These are phyloP conservation scores for Bryoglossum gracile DNA, from an alignment of 495 filamentous ascomycete genomes.

Conservation along the genomic window DNA sequence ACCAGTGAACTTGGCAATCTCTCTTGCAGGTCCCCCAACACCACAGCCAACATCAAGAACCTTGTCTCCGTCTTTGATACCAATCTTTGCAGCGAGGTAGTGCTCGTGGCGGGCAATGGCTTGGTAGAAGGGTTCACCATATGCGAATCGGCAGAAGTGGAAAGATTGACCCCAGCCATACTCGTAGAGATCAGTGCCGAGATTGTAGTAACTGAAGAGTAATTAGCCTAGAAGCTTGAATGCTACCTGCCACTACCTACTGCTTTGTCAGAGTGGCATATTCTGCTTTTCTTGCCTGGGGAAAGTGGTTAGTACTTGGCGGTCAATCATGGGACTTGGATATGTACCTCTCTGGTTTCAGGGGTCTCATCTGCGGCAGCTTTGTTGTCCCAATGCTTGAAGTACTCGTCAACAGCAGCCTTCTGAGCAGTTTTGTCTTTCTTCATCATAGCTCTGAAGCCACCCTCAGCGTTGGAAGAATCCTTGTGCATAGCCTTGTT, in stretches of 20 bases:
- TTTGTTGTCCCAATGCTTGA: conserved; percentile 99
- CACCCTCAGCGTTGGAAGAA: conserved; percentile 61
- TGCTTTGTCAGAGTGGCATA: conserved; percentile 95
- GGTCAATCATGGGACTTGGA: not conserved
- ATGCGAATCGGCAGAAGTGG: conserved; percentile 96
- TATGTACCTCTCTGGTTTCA: conserved; percentile 63
- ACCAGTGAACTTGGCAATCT: conserved; percentile 93
- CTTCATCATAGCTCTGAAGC: conserved; percentile 73
- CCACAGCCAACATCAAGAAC: conserved; percentile 97
- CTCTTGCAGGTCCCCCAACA: conserved; percentile 93
- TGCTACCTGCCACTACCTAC: conserved; percentile 62
- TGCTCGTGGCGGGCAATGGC: conserved; percentile 97
- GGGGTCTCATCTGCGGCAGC: conserved; percentile 72
- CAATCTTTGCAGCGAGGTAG: conserved; percentile 89
- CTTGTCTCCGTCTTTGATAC: conserved; percentile 76
- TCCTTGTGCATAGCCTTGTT: conserved; percentile 88
- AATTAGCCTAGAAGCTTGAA: not conserved
- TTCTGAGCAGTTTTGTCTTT: conserved; percentile 81
- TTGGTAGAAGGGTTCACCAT: conserved; percentile 82
- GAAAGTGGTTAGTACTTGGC: conserved; percentile 14
- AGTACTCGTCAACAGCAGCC: conserved; percentile 93
- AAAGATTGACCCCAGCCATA: conserved; percentile 93
- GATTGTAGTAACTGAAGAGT: conserved; percentile 80
- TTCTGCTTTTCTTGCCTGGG: conserved; percentile 71
- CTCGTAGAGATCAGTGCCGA: conserved; percentile 96